These are phyloP conservation scores for Tulasnella sp. DNA, from an alignment of 768 basidiomycete species.

Conservation along the genomic window DNA sequence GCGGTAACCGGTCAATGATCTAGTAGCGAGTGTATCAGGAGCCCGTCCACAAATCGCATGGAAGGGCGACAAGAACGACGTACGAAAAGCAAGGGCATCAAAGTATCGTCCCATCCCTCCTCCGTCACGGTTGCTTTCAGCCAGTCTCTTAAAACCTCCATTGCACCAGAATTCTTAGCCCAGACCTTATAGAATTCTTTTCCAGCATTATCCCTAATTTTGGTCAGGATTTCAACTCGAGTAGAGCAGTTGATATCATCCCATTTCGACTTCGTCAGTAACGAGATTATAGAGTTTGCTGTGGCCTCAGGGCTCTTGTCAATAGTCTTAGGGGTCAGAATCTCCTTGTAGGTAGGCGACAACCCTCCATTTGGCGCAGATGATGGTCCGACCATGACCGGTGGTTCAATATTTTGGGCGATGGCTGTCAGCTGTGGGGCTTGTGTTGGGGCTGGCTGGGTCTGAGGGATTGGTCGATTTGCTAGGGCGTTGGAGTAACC, in stretches of 20 bases:
- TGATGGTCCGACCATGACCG: slow-evolving; percentile 57
- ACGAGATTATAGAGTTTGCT: slow-evolving; percentile 62
- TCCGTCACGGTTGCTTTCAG: slow-evolving; percentile 65
- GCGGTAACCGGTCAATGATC: slow-evolving; percentile 84
- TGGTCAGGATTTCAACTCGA: slow-evolving; percentile 75
- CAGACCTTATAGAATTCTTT: slow-evolving; percentile 88
- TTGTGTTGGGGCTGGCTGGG: slow-evolving; percentile 11
- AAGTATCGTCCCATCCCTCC: slow-evolving; percentile 64
- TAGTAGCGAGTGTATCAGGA: slow-evolving; percentile 41
- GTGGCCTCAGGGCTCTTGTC: slow-evolving; percentile 61
- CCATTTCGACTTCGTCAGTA: slow-evolving; percentile 48
- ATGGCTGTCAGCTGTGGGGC: not conserved
- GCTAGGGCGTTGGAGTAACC: slow-evolving; percentile 21
- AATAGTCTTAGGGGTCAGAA: slow-evolving; percentile 54
- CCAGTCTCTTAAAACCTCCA: slow-evolving; percentile 83
- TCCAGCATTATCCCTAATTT: slow-evolving; percentile 79
- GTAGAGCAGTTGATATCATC: slow-evolving; percentile 65
- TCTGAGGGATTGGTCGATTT: slow-evolving; percentile 11
- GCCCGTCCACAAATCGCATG: slow-evolving; percentile 2
- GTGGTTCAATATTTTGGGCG: not conserved
- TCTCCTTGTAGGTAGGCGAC: slow-evolving; percentile 41
- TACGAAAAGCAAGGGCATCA: slow-evolving; percentile 87
- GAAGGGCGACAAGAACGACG: slow-evolving; percentile 45
- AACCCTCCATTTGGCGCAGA: slow-evolving; percentile 45
- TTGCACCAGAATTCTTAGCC: slow-evolving; percentile 73